These are phyloP conservation scores for Fraxinus ornus DNA, from an alignment of 305 asterid genomes.

Conservation along the genomic window DNA sequence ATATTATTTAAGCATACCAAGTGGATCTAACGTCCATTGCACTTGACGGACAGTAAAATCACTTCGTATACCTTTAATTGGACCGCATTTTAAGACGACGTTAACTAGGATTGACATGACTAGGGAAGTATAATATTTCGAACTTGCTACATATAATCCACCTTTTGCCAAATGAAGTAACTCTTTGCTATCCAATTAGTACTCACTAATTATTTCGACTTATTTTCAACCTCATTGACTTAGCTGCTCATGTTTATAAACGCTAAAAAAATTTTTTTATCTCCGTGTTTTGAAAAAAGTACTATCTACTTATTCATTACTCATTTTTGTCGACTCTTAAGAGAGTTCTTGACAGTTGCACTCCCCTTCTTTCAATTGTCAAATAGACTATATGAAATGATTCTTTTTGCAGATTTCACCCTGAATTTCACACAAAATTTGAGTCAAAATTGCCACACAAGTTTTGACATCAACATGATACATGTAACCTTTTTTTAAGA, in stretches of 20 bases:
- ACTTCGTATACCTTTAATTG: background rate
- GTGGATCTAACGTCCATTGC: background rate
- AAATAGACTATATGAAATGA: background rate
- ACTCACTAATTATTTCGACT: too few relatives aligned
- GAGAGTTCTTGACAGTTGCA: too few relatives aligned
- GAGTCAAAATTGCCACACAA: background rate
- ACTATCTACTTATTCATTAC: background rate
- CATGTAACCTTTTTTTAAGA: too few relatives aligned
- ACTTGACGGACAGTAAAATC: background rate
- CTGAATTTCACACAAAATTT: background rate
- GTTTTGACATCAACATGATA: too few relatives aligned
- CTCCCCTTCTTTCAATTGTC: too few relatives aligned
- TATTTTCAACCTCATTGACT: too few relatives aligned
- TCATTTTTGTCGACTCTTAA: too few relatives aligned
- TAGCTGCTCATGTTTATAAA: too few relatives aligned
- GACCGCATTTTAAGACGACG: background rate
- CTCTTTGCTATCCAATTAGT: too few relatives aligned
- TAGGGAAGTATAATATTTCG: too few relatives aligned
- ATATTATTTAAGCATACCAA: background rate
- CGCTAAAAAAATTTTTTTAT: background rate
- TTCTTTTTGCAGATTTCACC: background rate
- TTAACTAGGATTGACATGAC: background rate
- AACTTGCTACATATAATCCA: too few relatives aligned
- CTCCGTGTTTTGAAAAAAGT: background rate
- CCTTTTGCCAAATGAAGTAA: too few relatives aligned